A percentile compares a stretch with the other conserved stretches of the same genome.
Evolutionary conservation across 2,329 filamentous ascomycete species (phyloP).

Genomic region (Fusarium sambucinum): DNA sequence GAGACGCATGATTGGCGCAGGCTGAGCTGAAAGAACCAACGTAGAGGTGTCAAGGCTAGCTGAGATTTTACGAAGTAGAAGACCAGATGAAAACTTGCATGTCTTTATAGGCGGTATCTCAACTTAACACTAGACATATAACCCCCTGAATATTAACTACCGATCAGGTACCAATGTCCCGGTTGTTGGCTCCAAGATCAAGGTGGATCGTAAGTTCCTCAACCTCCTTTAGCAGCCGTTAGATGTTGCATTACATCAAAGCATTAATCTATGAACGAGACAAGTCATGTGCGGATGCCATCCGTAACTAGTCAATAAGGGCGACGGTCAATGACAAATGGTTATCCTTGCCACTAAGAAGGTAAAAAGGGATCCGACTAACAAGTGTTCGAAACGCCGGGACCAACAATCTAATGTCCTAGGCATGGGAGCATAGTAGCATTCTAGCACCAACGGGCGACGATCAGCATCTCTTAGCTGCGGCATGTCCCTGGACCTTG

Average conservation of each 20-base stretch:
- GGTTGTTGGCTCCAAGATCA: background rate
- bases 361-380: background rate
- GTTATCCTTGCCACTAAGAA: background rate
- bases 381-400: slow-evolving; percentile 9
- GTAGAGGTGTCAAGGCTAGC: background rate
- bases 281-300: background rate
- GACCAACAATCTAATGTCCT: slow-evolving; percentile 1
- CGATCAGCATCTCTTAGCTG: slow-evolving; percentile 25
- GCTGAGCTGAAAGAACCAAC: background rate
- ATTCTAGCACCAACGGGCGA: slow-evolving; percentile 8
- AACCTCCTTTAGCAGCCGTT: background rate
- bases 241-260: slow-evolving; percentile 9
- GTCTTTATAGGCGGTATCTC: slow-evolving; percentile 7
- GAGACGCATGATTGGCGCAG: slow-evolving; percentile 27
- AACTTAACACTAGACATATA: background rate
- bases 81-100: background rate
- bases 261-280: background rate
- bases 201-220: slow-evolving; percentile 2
- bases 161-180: slow-evolving; percentile 1
- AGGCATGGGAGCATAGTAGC: slow-evolving; percentile 7
- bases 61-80: background rate
- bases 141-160: slow-evolving; percentile 26
- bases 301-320: background rate
- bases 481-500: background rate
- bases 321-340: background rate